Evolutionary conservation across 371 early-diverging fungal species (phyloP), one percentile per base, ranked within the genome.

Genomic region (Lichtheimia corymbifera): DNA sequence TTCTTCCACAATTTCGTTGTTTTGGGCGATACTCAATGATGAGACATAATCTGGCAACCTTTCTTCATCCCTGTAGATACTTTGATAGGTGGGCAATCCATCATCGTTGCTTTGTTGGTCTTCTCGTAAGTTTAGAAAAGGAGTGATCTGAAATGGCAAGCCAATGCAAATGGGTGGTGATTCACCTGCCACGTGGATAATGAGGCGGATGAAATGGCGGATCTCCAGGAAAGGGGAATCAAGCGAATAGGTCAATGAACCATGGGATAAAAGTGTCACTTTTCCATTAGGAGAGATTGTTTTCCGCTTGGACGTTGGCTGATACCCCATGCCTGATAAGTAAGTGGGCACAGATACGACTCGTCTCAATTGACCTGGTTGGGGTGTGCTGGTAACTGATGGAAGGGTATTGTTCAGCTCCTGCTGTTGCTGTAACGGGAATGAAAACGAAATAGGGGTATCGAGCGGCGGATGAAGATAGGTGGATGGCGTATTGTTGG

Each of bases 391-490:
- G n/a, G 11, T 27, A 18, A 28, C 9, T 1, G 35, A 35, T 28
- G 35, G 35, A 35, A 9, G 35, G 35, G 6, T 35, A 35, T 35
- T 6, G 35, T 9, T 35, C 11, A 35, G 35, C 30, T 30, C 3
- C 27, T 27, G 27, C 4, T 28, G 35, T 9, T 35, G 35, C 35
- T 35, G 35, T 9, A 35, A 35, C 11, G 74, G 71, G 53, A 72
- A 73, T 58, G 67, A 63, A 57, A 73, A 73, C 56, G 63, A 35
- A 59, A 73, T 70, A 35, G 40, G 18, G n/a, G 64, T 67, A 53
- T 65, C 58, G 25, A 70, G 30, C n/a, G 74, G 74, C 3, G 74
- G 74, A 58, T 66, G 64, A 40, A 74, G 62, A 35, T 74, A 74
- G 7, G 58, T 66, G 5, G 71, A 70, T 11, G 71, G 71, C 18